These are phyloP conservation scores for Colletotrichum lini DNA, from an alignment of 2,329 filamentous ascomycete species.

Conservation along the genomic window DNA sequence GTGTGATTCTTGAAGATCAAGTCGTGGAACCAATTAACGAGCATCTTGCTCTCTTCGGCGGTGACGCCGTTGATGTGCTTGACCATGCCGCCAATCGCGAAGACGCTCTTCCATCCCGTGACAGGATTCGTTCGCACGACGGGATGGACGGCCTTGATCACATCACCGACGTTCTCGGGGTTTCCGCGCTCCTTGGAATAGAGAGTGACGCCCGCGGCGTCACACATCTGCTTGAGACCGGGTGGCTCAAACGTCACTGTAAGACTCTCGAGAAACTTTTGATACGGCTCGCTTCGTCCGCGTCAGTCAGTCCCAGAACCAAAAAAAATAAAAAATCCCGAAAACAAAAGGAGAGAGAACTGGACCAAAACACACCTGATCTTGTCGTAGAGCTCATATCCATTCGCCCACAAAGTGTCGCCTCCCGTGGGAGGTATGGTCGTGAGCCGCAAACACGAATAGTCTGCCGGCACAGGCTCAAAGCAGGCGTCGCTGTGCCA, in stretches of 20 bases:
- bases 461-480: conserved; percentile 72
- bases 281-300: conserved; percentile 54
- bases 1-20: conserved; percentile 69
- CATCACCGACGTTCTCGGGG: conserved; percentile 68
- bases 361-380: conserved; percentile 46
- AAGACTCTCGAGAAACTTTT: conserved; percentile 61
- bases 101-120: conserved; percentile 70
- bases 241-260: conserved; percentile 57
- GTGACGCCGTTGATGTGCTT: conserved; percentile 68
- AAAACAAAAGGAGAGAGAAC: not conserved
- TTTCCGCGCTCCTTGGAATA: conserved; percentile 60
- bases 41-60: conserved; percentile 65
- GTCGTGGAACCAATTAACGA: conserved; percentile 63
- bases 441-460: conserved; percentile 70
- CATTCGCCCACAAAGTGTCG: conserved; percentile 74
- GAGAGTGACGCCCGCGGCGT: conserved; percentile 55
- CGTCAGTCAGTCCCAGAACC: conserved; percentile 49
- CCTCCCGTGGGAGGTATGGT: conserved; percentile 69
- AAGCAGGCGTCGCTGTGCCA: conserved; percentile 72
- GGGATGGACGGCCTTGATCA: conserved; percentile 65
- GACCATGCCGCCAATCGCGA: conserved; percentile 64
- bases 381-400: conserved; percentile 73
- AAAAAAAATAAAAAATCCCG: not conserved
- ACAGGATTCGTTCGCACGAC: conserved; percentile 72
- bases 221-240: conserved; percentile 50